Base-by-base conservation (phyloP, 345 rosid species). In the Kernera saxatilis region DNA sequence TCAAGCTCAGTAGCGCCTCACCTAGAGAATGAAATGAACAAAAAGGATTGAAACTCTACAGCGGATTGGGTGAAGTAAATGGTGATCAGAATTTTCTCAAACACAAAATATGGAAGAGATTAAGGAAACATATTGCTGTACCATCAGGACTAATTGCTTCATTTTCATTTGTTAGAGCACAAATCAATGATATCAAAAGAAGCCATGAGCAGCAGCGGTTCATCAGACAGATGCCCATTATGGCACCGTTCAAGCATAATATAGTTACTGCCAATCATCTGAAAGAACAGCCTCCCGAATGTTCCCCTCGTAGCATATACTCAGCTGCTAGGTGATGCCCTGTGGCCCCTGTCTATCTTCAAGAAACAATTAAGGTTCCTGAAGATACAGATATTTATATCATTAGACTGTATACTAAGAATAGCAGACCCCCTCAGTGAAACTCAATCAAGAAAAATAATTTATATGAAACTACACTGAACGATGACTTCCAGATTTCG, bases 1-100 rank as follows among this genome's bases (percentile, higher is more conserved):
- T 86, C 81, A 93, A 91, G 79, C 84, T 86, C 70, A 91, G 64
- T 70, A 93, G 99, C 8, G 82, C 96, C 85, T 89, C 91, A 64
- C 97, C 99, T 93, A 52, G 62, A 63, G 56, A 75, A 69, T n/a
- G 56, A 23, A 58, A 76, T 49, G 43, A 60, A 54, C 35, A 72
- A 35, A 72, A 22, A 49, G 37, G 22, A 30, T 7, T 40, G 19
- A 50, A 29, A 23, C 35, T 25, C 18, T 11, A 44, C 29, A 46
- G 33, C 7, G 52, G 85, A 89, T 52, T 67, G 55, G 67, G 53
- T 55, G 58, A 67, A 66, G 65, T 53, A 71, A 37, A 76, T 29
- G 51, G 64, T 65, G 78, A 80, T 58, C 73, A 50, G 73, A 43
- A 80, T 72, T 73, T 73, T 77, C 67, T 25, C 81, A 80, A 73